phyloP scores from a whole-genome alignment of 1,284 basidiomycete genomes.

The Pascua sp. region DNA sequence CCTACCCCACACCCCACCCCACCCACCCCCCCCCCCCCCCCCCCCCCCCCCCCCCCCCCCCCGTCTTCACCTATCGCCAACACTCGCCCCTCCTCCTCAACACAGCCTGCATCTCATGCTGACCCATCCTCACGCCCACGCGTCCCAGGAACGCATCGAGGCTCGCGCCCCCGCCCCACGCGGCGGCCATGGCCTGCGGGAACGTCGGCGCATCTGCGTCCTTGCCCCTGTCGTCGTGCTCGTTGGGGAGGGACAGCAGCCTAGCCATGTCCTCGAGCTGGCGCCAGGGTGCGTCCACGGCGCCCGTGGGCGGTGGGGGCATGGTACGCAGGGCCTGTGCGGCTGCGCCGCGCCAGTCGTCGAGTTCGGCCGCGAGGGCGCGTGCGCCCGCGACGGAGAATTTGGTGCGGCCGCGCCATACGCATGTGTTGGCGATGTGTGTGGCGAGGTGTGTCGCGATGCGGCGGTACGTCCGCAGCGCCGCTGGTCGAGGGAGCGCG shows the following conservation, averaged over 20 bases:
- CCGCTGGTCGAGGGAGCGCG: conserved; percentile 58
- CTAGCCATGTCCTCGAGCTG: conserved; percentile 64
- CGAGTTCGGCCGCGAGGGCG: conserved; percentile 65
- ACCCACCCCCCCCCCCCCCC: too few species aligned
- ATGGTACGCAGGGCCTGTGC: conserved; percentile 41
- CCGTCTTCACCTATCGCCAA: conserved; percentile 30
- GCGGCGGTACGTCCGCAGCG: conserved; percentile 65
- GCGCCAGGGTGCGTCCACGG: conserved; percentile 66
- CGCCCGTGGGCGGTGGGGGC: background rate
- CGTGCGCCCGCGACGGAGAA: conserved; percentile 59
- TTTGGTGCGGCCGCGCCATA: conserved; percentile 66
- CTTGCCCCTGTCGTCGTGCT: conserved; percentile 61
- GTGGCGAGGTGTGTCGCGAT: conserved; percentile 64
- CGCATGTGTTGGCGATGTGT: conserved; percentile 74
- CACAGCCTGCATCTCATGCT: conserved; percentile 36
- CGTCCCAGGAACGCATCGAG: conserved; percentile 61
- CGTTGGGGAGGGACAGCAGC: conserved; percentile 56
- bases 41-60: too few species aligned
- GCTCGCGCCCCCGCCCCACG: conserved; percentile 69
- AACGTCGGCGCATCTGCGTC: conserved; percentile 60
- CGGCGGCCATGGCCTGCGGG: conserved; percentile 72
- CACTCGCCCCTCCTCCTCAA: conserved; percentile 44
- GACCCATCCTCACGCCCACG: conserved; percentile 26
- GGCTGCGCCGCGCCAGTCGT: conserved; percentile 74
- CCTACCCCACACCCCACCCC: too few species aligned